A percentile compares a stretch with the other conserved stretches of the same genome.
These are phyloP conservation scores for Bertia moriformis DNA, from an alignment of 2,329 filamentous ascomycete species.

Conservation along the genomic window DNA sequence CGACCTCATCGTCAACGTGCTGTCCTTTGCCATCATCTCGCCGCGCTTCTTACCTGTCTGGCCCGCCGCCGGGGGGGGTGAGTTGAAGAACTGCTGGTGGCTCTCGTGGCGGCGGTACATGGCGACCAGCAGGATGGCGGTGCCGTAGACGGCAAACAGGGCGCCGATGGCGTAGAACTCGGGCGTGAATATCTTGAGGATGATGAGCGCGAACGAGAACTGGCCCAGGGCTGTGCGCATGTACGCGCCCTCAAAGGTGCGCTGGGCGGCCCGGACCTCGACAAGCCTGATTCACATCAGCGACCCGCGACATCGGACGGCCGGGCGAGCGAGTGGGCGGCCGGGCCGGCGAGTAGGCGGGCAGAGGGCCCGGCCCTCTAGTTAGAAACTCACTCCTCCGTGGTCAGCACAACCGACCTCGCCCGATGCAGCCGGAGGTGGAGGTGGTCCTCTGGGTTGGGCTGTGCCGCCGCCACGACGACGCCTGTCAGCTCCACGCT, in stretches of 20 bases:
- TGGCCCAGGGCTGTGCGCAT: slow-evolving; percentile 86
- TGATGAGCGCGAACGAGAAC: slow-evolving; percentile 86
- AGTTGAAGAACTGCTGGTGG: slow-evolving; percentile 80
- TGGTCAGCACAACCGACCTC: slow-evolving; percentile 66
- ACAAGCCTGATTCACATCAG: slow-evolving; percentile 60
- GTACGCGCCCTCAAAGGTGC: slow-evolving; percentile 95
- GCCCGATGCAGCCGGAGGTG: slow-evolving; percentile 72
- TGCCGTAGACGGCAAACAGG: slow-evolving; percentile 82
- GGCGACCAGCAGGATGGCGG: slow-evolving; percentile 68
- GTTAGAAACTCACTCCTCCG: slow-evolving; percentile 49
- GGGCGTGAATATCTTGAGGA: slow-evolving; percentile 88
- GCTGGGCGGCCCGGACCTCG: slow-evolving; percentile 84
- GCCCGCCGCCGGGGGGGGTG: slow-evolving; percentile 23
- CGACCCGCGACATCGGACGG: background rate
- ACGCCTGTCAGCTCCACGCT: no score
- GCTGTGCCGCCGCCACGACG: no score
- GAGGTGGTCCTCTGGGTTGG: slow-evolving; percentile 59
- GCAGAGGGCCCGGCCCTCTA: background rate
- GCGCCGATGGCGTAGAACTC: slow-evolving; percentile 98
- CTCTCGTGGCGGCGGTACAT: slow-evolving; percentile 79
- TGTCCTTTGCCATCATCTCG: slow-evolving; percentile 10
- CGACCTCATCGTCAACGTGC: no score
- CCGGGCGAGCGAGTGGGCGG: background rate
- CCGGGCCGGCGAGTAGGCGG: no score
- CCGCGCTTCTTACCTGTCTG: slow-evolving; percentile 13